Base-by-base conservation (phyloP, 192 early-diverging fungal genomes). In the Gigaspora rosea region DNA sequence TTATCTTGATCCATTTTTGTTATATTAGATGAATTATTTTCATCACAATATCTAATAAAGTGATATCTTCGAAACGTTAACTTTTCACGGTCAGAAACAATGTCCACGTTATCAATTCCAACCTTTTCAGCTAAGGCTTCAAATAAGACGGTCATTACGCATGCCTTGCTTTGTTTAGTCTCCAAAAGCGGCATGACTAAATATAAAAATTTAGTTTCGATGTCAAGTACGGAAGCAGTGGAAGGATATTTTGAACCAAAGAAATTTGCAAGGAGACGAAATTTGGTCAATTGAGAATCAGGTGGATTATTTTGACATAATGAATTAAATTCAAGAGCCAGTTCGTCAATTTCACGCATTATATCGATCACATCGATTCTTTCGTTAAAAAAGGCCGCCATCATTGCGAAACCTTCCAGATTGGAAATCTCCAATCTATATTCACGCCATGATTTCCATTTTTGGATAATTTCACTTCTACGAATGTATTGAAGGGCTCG, bases 371-470 rank as follows among this genome's bases (percentile, higher is more conserved):
- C 41, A n/a, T 74, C 72, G 16, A 74, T 32, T 36, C 57, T 32
- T 74, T 74, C 72, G 16, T 74, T 74, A 48, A 61, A 74, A 57
- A 74, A 74, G 41, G 58, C 35, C 18, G 58, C 72, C 72, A 74
- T 74, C 57, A 74, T 36, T 22, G 56, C 72, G 46, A 74, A 74
- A 7, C 72, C 72, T 33, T 74, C 47, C 15, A 74, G 35, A 61
- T 57, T 74, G 6, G 57, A 61, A 15, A 74, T 13, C 11, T 57
- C 12, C 2, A 62, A 27, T 12, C 46, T n/a, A 18, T n/a, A 12
- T n/a, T 74, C 47, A 35, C 54, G 54, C 72, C 72, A 74, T 74
- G 72, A 51, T 74, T 62, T 74, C 72, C 72, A 74, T 46, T 74
- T 57, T 11, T 58, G 27, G 9, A 74, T 74, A 18, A 74, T 49